A percentile compares a stretch with the other conserved stretches of the same genome.
These are phyloP conservation scores for Neurospora sp. DNA, from an alignment of 495 filamentous ascomycete genomes.

Conservation along the genomic window DNA sequence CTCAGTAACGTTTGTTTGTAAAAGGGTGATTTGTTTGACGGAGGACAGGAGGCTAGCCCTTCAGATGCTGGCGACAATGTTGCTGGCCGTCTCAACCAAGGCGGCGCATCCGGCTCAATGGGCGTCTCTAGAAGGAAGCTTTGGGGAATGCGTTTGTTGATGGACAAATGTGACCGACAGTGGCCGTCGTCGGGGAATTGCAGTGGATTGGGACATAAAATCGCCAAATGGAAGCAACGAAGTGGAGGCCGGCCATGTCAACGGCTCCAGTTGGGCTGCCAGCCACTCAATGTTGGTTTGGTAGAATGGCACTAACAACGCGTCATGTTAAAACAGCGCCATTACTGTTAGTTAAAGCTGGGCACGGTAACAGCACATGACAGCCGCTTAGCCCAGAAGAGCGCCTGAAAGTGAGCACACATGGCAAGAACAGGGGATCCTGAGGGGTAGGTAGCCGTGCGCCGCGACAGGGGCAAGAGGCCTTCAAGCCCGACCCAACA, in stretches of 20 bases:
- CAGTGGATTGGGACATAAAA: background rate
- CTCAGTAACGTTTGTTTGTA: background rate
- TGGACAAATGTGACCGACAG: background rate
- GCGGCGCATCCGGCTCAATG: background rate
- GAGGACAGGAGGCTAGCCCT: background rate
- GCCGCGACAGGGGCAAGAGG: background rate
- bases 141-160: background rate
- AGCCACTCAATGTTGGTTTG: background rate
- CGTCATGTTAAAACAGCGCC: fast-evolving
- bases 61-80: background rate
- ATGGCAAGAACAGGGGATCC: background rate
- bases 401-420: background rate
- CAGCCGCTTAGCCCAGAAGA: background rate
- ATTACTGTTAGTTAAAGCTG: background rate
- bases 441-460: background rate
- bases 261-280: background rate
- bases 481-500: too few relatives aligned
- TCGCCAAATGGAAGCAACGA: background rate
- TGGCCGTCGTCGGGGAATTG: background rate
- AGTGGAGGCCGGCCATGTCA: background rate
- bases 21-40: background rate
- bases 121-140: background rate
- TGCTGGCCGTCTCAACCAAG: background rate
- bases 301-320: background rate
- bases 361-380: background rate